Base-by-base conservation (phyloP, 768 basidiomycete genomes). In the Boletus speciosus region DNA sequence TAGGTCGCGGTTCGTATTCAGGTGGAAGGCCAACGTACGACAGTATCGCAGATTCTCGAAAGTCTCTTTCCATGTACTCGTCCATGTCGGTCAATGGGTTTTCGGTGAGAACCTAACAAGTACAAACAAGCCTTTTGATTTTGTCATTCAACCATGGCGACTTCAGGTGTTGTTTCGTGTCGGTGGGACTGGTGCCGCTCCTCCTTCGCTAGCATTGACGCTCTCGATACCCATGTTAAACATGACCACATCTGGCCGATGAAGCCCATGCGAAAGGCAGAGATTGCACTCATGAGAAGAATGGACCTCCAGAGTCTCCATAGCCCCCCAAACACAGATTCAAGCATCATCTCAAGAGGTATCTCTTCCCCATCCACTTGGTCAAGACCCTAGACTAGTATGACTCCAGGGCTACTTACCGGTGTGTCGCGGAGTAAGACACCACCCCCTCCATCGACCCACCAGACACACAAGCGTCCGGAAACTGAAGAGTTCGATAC, bases 1-100 rank as follows among this genome's bases (percentile, higher is more conserved):
- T 66, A 12, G 90, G 91, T 19, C 79, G 81, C 0, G 88, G 90
- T 29, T 69, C 64, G 62, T 86, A 84, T 59, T 81, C 77, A 0
- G 63, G 56, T 19, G 84, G 77, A 25, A 92, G 77, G 8, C 79
- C 82, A 11, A 93, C 71, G 63, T 82, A 82, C 35, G 65, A 67
- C 38, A 82, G 68, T 45, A 80, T 55, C 12, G 65, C 61, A 36
- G 54, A 36, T 35, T 68, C 67, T 49, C 25, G 35, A 46, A 70
- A 51, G 27, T 43, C 48, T 19, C 43, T n/a, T 19, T 57, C 29
- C 60, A 58, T 51, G 25, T 47, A 2, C 29, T 10, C 21, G 42
- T 52, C 16, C 48, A 40, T 39, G 50, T 51, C 16, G 31, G 4
- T 31, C 21, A 36, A 15, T 39, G 45, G 40, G 40, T 19, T 12